Evolutionary conservation across 108 stramenopile genomes (phyloP).

Genomic region (Parmales sp.): DNA sequence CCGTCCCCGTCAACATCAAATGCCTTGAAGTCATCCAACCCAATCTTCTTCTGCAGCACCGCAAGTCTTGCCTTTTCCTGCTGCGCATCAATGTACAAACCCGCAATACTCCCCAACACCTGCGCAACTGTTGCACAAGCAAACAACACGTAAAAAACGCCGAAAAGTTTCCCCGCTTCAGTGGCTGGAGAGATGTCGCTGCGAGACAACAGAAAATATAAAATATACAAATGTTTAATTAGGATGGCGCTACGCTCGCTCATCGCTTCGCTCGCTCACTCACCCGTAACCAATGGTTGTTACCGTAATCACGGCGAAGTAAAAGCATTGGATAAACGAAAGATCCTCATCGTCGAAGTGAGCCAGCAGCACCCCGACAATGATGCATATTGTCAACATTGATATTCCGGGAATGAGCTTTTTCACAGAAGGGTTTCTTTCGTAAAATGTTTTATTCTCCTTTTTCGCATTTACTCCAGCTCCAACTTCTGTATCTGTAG

Average conservation of each 20-base stretch:
- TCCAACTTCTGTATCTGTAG: neutral
- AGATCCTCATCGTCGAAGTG: neutral
- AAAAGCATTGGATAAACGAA: neutral
- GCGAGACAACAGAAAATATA: no score
- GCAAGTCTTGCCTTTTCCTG: neutral
- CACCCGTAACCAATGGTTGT: constrained; percentile 11
- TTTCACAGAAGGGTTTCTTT: neutral
- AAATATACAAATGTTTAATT: no score
- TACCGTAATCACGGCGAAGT: neutral
- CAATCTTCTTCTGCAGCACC: neutral
- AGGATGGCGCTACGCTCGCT: no score
- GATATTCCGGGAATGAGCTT: neutral
- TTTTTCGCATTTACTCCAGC: neutral
- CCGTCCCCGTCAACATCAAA: constrained; percentile 6
- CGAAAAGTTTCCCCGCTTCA: neutral
- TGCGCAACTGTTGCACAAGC: neutral
- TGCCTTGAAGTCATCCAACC: neutral
- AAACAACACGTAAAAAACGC: neutral
- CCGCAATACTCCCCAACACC: neutral
- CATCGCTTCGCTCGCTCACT: no score
- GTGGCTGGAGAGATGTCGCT: neutral
- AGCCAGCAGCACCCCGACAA: neutral
- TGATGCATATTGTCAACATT: neutral
- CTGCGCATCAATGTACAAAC: neutral
- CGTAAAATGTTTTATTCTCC: neutral